Evolutionary conservation across 805 yeast species (phyloP), one percentile per base, ranked within the genome.

Genomic region (Candida koratica): DNA sequence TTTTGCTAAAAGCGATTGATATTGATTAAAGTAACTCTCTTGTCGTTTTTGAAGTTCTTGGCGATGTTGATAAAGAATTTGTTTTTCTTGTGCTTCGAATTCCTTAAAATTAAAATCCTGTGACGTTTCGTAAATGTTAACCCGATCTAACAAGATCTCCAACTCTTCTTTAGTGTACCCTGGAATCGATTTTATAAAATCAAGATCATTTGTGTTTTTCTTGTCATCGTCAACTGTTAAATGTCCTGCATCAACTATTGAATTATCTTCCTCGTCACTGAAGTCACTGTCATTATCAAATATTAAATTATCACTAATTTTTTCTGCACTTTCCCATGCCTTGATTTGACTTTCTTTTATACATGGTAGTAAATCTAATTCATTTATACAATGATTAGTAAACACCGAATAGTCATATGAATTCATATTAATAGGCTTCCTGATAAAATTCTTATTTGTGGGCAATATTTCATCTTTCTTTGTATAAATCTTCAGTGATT

Each of bases 301-400:
- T 2, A 67, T 63, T 22, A 65, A 42, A 35, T 56, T 64, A 17
- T 51, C 46, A 37, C 60, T 56, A 28, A 62, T 56, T 42, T 60
- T 58, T 39, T 67, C 71, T 1, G 70, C 71, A 17, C 63, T 56
- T 41, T 67, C 71, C 73, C 73, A 67, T 13, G 71, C 71, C 34
- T 57, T 55, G 9, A 66, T 51, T 43, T 65, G 71, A n/a, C 69
- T 60, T 27, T 60, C 62, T 46, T 61, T 66, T 7, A 64, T 47
- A 11, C 56, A 52, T 1, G 67, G 69, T 15, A 62, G 60, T n/a
- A 51, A 33, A 17, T 45, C 43, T 17, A 45, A 46, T 22, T 47
- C 44, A 17, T 42, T 49, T 24, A 41, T 42, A 11, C 52, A 48
- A 24, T 48, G 47, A 27, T 50, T 45, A 20, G 61, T 46, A 38